A percentile compares a stretch with the other conserved stretches of the same genome.
Conservation (phyloP, 2,329 filamentous ascomycete genomes). For the Neopestalotiopsis clavispora region DNA sequence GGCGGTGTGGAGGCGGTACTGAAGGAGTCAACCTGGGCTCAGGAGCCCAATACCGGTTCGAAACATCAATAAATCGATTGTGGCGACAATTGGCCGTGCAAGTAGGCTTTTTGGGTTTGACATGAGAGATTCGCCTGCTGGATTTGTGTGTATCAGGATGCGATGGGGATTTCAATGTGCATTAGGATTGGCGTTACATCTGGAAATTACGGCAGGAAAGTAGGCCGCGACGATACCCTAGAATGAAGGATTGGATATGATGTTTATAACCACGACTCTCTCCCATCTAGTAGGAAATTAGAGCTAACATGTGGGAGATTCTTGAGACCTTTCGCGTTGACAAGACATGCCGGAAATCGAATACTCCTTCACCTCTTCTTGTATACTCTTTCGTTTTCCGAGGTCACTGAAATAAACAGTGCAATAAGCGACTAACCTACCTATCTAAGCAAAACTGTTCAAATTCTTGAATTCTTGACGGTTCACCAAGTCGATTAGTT, state of each 20-base stretch:
- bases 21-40: not conserved
- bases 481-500: too few relatives aligned
- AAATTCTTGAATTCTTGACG: too few relatives aligned
- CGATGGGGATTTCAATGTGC: not conserved
- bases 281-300: not conserved
- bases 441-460: too few relatives aligned
- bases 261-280: not conserved
- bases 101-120: not conserved
- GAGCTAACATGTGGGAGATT: too few relatives aligned
- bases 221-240: conserved; percentile 11
- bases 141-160: not conserved
- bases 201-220: not conserved
- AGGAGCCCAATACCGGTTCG: not conserved
- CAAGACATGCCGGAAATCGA: too few relatives aligned
- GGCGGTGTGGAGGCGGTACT: conserved; percentile 29
- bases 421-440: too few relatives aligned
- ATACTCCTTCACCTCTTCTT: too few relatives aligned
- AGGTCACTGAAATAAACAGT: too few relatives aligned
- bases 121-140: not conserved
- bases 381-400: too few relatives aligned
- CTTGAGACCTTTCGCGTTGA: too few relatives aligned
- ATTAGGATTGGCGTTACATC: not conserved
- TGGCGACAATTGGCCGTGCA: not conserved
- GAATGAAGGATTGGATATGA: not conserved
- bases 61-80: not conserved